phyloP scores from a whole-genome alignment of 441 rosid species.

The Populus hybrid region DNA sequence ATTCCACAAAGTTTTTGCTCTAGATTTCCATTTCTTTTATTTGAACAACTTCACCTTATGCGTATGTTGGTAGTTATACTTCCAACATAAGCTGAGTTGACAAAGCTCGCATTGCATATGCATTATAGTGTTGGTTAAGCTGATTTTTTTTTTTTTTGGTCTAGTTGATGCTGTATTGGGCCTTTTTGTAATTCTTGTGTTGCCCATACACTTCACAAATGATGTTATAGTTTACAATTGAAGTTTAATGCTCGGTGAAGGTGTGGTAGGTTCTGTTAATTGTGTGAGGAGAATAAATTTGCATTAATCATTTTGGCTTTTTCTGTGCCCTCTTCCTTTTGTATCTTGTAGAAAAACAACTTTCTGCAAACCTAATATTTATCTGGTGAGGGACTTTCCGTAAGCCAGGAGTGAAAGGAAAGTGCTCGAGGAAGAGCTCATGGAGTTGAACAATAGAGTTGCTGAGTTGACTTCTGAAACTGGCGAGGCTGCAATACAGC shows the following conservation, averaged over 20 bases:
- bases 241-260: too few relatives aligned
- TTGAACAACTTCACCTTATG: too few relatives aligned
- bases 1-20: not conserved
- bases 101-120: not conserved
- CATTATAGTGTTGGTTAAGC: not conserved
- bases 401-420: slow-evolving; percentile 61
- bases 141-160: not conserved
- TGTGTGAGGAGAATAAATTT: too few relatives aligned
- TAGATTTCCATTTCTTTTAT: not conserved
- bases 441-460: slow-evolving; percentile 57
- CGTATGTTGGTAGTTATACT: too few relatives aligned
- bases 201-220: too few relatives aligned
- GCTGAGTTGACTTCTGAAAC: slow-evolving; percentile 66
- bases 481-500: slow-evolving; percentile 78
- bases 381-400: not conserved
- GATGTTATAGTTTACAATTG: too few relatives aligned
- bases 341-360: not conserved
- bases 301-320: not conserved
- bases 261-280: too few relatives aligned
- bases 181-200: not conserved
- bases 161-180: not conserved
- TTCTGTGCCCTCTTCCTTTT: not conserved
- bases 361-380: not conserved
- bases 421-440: slow-evolving; percentile 75
- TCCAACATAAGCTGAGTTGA: not conserved